Base-by-base conservation (phyloP, 352 stramenopile genomes). In the Pythium myriotylum region DNA sequence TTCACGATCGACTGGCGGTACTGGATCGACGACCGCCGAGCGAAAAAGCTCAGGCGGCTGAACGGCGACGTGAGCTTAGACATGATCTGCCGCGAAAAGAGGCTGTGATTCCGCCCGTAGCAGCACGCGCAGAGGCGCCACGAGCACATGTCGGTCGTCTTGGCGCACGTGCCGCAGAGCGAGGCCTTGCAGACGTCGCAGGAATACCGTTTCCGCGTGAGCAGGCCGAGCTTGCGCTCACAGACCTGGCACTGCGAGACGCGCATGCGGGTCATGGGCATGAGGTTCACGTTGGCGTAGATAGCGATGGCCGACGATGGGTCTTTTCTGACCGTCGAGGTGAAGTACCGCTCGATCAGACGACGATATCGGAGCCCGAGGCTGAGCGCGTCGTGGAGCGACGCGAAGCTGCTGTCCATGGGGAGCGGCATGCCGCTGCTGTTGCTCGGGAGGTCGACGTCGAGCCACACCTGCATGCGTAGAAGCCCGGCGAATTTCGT, bases 381-480 rank as follows among this genome's bases (percentile, higher is more conserved):
- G 43, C 81, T 91, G 42, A 86, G 86, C 37, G 81, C 81, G 61
- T 91, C 81, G 54, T 88, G 79, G 3, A 89, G 68, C 27, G 79
- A 76, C 0, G 81, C 84, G 41, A 70, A 70, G 50, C 54, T 59
- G 41, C 62, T 61, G 24, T 42, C 27, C 48, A 70, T 27, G 2
- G 47, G 40, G 5, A 33, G 20, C 4, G 46, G 23, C 6, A 58
- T 20, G 35, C 37, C 40, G 39, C 50, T 57, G 39, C 42, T 45
- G 24, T 55, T 40, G 43, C 37, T 53, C 3, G 60, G 60, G 49
- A 91, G 83, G 48, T 91, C 76, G 2, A 81, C 70, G 49, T 91
- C 81, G 23, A 91, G 77, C 79, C 81, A 89, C 22, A 91, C 32
- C 43, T 89, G 76, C 79, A 91, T 87, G 54, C 82, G 81, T 56